phyloP scores from a whole-genome alignment of 805 yeast species.

The Candida quercuum region DNA sequence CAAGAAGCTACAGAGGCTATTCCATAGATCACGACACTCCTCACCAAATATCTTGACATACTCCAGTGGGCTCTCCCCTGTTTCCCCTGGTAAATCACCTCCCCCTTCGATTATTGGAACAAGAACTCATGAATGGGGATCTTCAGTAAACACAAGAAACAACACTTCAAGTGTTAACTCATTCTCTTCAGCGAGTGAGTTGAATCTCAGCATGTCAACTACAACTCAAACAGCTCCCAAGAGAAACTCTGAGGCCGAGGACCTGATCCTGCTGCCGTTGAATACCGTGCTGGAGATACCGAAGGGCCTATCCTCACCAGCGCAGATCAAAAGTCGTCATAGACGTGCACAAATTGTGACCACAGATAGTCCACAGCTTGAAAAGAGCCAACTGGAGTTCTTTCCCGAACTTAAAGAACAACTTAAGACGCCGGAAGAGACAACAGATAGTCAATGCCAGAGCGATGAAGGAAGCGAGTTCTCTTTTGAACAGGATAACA shows the following conservation, averaged over 20 bases:
- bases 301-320: conserved; percentile 1
- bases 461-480: conserved; percentile 33
- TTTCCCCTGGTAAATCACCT: conserved; percentile 13
- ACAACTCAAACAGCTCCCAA: conserved; percentile 2
- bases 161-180: not conserved
- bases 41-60: conserved; percentile 10
- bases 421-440: not conserved
- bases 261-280: conserved; percentile 11
- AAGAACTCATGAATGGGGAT: conserved; percentile 46
- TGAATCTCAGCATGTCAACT: conserved; percentile 1
- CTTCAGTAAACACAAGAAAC: not conserved
- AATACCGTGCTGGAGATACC: conserved; percentile 20
- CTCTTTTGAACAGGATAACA: conserved; percentile 43
- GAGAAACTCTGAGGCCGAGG: conserved; percentile 2
- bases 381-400: conserved; percentile 5
- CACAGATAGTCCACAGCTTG: conserved; percentile 6
- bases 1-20: conserved; percentile 20
- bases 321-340: conserved; percentile 14
- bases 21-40: conserved; percentile 17
- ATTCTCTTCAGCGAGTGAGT: not conserved
- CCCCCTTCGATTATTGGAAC: conserved; percentile 40
- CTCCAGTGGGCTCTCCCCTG: conserved; percentile 15
- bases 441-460: not conserved
- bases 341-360: conserved; percentile 23
- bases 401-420: too few species aligned